Percentiles rank a stretch among this genome's conserved stretches.
These are phyloP conservation scores for Grosmannia serpens DNA, from an alignment of 2,329 filamentous ascomycete genomes.

Conservation along the genomic window DNA sequence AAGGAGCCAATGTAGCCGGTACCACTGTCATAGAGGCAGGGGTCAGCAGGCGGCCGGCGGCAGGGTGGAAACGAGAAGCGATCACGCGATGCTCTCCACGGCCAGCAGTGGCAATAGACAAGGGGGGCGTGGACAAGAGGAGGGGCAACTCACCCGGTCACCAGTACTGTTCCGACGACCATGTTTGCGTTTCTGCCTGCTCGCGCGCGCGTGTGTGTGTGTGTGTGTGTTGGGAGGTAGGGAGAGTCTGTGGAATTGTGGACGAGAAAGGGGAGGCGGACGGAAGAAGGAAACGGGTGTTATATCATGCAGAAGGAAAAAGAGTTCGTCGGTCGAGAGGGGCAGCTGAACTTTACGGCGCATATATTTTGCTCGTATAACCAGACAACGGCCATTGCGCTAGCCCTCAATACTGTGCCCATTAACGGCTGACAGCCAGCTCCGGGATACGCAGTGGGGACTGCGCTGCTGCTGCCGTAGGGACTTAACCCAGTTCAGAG, in stretches of 20 bases:
- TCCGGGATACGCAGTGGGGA: background rate
- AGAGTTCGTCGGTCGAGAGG: background rate
- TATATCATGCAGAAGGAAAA: background rate
- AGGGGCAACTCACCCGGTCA: conserved; percentile 63
- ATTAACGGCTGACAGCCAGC: background rate
- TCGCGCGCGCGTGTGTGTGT: background rate
- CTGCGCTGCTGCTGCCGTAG: background rate
- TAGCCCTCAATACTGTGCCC: background rate
- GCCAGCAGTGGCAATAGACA: background rate
- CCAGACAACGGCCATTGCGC: background rate
- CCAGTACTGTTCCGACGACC: conserved; percentile 76
- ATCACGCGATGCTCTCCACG: background rate
- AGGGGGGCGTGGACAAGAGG: background rate
- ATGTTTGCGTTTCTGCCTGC: conserved; percentile 34
- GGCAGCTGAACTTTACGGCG: background rate
- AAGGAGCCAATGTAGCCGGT: conserved; percentile 99
- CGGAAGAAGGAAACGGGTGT: background rate
- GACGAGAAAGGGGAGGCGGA: background rate
- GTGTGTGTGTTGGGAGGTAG: background rate
- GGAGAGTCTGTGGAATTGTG: background rate
- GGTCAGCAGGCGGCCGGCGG: background rate
- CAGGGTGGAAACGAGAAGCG: background rate
- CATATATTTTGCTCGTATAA: background rate
- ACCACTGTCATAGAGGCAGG: conserved; percentile 48
- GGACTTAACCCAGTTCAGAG: background rate